Base-by-base conservation (phyloP, 2,329 filamentous ascomycete genomes). In the Coniella lustricola region DNA sequence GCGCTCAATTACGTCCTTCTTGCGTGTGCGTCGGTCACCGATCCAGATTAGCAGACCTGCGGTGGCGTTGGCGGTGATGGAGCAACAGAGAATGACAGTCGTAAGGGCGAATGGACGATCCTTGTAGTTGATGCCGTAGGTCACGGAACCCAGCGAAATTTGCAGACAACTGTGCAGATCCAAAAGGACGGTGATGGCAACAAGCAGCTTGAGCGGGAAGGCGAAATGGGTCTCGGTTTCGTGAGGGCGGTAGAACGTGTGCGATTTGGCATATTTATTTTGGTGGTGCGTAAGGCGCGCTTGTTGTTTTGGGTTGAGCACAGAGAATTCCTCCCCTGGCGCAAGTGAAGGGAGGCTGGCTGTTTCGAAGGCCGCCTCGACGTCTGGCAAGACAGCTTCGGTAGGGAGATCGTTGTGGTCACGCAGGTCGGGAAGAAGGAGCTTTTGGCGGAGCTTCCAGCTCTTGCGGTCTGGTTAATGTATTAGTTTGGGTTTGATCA, bases 201-300 rank as follows among this genome's bases (percentile, higher is more conserved):
- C 75, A 29, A 94, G 79, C 5, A 89, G 72, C 29, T 77, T 75
- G 1, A 90, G 70, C 0, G 88, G 87, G 53, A 94, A 94, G 0
- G 88, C 84, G 60, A 81, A 75, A 62, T 94, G 88, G 0, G 88
- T 94, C 31, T 80, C 73, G 0, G 88, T 94, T 65, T 94, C 88
- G 64, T 94, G 85, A 0, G 88, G 87, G 59, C 90, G 90, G 72
- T 94, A 94, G 65, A 91, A 94, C 5, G 85, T 90, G 63, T 94
- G 88, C 0, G 84, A 89, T 57, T 85, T 88, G 60, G 84, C 76
- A 59, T 93, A 85, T 59, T 90, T 91, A 56, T 73, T 76, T 60
- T 90, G 85, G 59, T 94, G 88, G 61, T 93, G 83, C 44, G 82
- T 74, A 9, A 94, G 74, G 42, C 76, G 79, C 51, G 75, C 74